Evolutionary conservation across 176 grass and related monocot species (phyloP), one percentile per base, ranked within the genome.

Genomic region (Echinochloa phyllopogon): DNA sequence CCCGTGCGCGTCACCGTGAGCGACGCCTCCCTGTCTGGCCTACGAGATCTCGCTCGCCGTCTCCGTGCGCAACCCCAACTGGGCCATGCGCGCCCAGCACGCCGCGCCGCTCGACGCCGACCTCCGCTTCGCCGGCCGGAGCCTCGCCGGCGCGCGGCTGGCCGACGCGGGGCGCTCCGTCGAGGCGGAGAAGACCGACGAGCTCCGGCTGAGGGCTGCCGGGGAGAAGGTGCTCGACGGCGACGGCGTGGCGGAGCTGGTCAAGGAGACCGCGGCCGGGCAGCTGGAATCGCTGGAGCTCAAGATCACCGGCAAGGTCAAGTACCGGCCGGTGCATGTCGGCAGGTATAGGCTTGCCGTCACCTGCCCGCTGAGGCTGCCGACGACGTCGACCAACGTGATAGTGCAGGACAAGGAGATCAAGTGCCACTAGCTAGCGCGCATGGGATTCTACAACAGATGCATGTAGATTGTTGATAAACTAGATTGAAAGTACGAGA

Each of bases 251-350:
- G 87, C 45, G 18, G 20, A 55, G 40, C 64, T 84, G 25, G 82
- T 47, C 18, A 84, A 24, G 83, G 69, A 74, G 23, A 88, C 33
- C 24, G 81, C 45, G 7, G 48, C 65, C 42, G 81, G 86, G 10
- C 9, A 14, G 6, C 66, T 85, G 9, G 42, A 84, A 24, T 79
- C 60, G 27, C 25, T 79, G 16, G 77, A 79, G 60, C 77, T 79
- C 56, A 59, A 59, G 56, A 21, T 59, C 56, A 24, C 56, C 56
- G 56, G 21, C 1, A 4, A 59, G 56, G 5, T 59, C 6, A 59
- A 6, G 56, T 59, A 59, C 56, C 56, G 56, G 6, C 21, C 56
- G 21, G 56, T 59, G 56, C 56, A 59, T 10, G 6, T 59, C 56
- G 56, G 56, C 21, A 23, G 56, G 2, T 59, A 24, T 8, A 59